Evolutionary conservation across 306 rosid genomes (phyloP).

Genomic region (Prunus fruticosa): DNA sequence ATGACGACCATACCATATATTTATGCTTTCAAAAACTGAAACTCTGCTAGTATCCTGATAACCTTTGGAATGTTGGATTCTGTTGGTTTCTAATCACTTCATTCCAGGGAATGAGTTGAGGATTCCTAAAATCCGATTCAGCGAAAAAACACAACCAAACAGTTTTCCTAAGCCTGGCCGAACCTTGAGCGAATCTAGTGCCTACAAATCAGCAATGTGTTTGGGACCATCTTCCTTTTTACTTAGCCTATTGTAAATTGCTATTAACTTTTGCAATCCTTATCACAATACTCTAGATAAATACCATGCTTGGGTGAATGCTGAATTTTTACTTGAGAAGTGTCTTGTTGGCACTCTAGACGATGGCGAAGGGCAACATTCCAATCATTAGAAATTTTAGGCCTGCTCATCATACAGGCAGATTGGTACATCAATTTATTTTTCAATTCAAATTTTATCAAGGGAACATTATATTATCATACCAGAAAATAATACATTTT

Average conservation of each 20-base stretch:
- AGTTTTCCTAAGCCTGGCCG: neutral
- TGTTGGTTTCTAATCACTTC: neutral
- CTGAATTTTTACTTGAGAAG: constrained; percentile 80
- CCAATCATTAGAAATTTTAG: neutral
- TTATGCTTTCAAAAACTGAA: too few species aligned
- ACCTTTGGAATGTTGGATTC: neutral
- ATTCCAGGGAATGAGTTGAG: neutral
- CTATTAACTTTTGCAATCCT: constrained; percentile 33
- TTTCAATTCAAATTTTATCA: neutral
- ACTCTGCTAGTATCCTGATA: too few species aligned
- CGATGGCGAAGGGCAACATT: constrained; percentile 29
- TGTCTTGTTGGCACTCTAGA: constrained; percentile 80
- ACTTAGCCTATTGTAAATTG: neutral
- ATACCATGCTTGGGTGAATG: constrained; percentile 96
- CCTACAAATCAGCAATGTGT: neutral
- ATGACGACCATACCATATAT: too few species aligned
- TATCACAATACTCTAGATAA: constrained; percentile 53
- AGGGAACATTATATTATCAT: neutral
- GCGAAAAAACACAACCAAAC: neutral
- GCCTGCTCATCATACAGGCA: neutral
- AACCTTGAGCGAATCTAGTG: neutral
- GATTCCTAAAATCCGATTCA: neutral
- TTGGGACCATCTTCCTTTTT: neutral
- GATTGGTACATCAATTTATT: neutral
- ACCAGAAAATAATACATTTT: neutral